Percentiles rank a stretch among this genome's conserved stretches.
Evolutionary conservation across 1,139 yeast species (phyloP).

Genomic region (Pichia sp.): DNA sequence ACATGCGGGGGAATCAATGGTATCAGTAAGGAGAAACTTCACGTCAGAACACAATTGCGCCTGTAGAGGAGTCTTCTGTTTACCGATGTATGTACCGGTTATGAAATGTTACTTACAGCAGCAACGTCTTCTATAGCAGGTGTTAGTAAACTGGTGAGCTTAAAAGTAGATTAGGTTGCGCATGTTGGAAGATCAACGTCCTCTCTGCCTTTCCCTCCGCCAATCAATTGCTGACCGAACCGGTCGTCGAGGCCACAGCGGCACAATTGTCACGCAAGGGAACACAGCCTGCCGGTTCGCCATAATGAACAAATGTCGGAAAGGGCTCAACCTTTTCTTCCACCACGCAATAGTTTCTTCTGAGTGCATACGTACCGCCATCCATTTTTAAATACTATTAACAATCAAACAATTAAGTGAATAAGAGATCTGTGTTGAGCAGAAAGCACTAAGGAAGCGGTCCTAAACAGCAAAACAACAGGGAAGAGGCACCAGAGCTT

Average conservation of each 20-base stretch:
- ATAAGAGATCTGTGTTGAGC: conserved; percentile 1
- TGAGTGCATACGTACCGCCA: conserved; percentile 4
- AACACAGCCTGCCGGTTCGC: background rate
- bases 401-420: conserved; percentile 3
- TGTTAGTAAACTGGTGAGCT: conserved; percentile 1
- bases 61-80: background rate
- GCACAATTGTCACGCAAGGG: too few relatives aligned
- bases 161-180: too few relatives aligned
- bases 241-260: too few relatives aligned
- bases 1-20: background rate
- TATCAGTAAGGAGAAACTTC: background rate
- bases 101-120: conserved; percentile 3
- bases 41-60: background rate
- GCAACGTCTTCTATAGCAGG: conserved; percentile 7
- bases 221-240: too few relatives aligned
- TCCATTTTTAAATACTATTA: conserved; percentile 7
- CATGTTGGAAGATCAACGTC: too few relatives aligned
- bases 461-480: background rate
- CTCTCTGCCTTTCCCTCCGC: too few relatives aligned
- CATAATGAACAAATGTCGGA: background rate
- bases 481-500: background rate
- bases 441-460: background rate
- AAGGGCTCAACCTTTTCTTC: background rate
- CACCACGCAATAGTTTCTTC: background rate
- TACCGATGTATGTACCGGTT: background rate